Evolutionary conservation across 768 basidiomycete species (phyloP).

Genomic region (Mrakia hoshinonis): DNA sequence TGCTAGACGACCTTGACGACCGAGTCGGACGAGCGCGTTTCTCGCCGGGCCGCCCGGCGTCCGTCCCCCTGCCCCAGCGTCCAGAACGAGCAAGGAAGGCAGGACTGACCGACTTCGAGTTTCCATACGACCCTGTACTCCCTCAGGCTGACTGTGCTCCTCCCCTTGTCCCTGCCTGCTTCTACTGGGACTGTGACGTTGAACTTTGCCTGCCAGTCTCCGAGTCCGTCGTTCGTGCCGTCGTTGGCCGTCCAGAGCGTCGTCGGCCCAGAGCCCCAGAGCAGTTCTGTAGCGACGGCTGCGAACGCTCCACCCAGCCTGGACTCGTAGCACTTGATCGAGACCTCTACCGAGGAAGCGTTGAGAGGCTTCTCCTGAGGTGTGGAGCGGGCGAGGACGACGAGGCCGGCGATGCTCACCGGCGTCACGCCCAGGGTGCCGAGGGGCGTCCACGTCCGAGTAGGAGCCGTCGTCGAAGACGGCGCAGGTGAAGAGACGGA

Average conservation of each 20-base stretch:
- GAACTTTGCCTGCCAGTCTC: not conserved
- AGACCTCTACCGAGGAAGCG: not conserved
- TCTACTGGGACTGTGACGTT: not conserved
- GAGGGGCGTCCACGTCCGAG: not conserved
- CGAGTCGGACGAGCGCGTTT: not conserved
- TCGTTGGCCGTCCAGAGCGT: not conserved
- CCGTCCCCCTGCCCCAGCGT: too few species aligned
- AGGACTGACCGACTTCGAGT: not conserved
- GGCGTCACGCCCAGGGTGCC: not conserved
- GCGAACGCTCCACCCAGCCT: not conserved
- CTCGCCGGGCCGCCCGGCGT: too few species aligned
- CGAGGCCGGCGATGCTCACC: not conserved
- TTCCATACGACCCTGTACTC: slow-evolving; percentile 4
- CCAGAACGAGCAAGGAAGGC: not conserved
- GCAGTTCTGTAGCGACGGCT: not conserved
- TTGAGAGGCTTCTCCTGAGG: not conserved
- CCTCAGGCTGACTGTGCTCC: slow-evolving; percentile 1
- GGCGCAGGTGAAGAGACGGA: not conserved
- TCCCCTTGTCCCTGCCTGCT: not conserved
- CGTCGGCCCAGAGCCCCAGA: not conserved
- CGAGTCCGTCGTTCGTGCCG: not conserved
- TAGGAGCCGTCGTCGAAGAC: not conserved
- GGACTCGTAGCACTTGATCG: not conserved
- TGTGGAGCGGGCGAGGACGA: not conserved
- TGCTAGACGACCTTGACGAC: too few species aligned